Evolutionary conservation across 2,329 filamentous ascomycete species (phyloP).

Genomic region (Exserohilum rostratum): DNA sequence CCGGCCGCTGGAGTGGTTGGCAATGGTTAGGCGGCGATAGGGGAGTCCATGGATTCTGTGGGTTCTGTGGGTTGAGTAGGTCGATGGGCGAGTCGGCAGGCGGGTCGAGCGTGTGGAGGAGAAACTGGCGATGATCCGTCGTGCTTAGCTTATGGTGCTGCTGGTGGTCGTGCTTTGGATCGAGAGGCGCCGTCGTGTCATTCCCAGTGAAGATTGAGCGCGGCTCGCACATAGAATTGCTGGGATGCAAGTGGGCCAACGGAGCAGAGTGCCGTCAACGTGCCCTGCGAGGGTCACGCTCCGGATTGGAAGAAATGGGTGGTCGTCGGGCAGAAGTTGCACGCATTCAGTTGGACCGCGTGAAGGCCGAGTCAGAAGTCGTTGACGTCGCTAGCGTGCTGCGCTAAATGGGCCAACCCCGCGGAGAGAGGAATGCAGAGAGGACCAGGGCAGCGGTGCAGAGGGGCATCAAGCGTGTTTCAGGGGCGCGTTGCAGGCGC

Average conservation of each 20-base stretch:
- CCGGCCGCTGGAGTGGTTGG: constrained; percentile 16
- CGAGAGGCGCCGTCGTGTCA: constrained; percentile 17
- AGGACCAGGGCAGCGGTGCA: neutral
- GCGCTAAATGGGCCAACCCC: neutral
- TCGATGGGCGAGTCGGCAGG: constrained; percentile 1
- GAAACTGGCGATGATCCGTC: constrained; percentile 5
- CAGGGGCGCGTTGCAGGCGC: neutral
- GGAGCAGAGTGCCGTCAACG: constrained; percentile 16
- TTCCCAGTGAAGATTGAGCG: constrained; percentile 26
- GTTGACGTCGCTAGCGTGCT: constrained; percentile 3
- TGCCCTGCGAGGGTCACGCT: constrained; percentile 18
- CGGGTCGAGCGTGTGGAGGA: constrained; percentile 5
- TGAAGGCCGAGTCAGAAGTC: constrained; percentile 3
- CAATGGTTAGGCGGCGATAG: constrained; percentile 19
- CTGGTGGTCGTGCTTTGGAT: constrained; percentile 3
- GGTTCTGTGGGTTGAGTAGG: neutral
- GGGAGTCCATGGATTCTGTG: constrained; percentile 24
- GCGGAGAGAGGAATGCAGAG: neutral
- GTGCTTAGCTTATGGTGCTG: neutral
- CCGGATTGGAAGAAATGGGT: constrained; percentile 14
- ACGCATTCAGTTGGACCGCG: constrained; percentile 3
- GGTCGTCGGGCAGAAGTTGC: constrained; percentile 4
- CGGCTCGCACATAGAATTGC: constrained; percentile 20
- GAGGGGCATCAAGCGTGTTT: neutral
- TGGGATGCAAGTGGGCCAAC: constrained; percentile 2